Evolutionary conservation across 192 early-diverging fungal genomes (phyloP).

Genomic region (Spinellus fusiger): DNA sequence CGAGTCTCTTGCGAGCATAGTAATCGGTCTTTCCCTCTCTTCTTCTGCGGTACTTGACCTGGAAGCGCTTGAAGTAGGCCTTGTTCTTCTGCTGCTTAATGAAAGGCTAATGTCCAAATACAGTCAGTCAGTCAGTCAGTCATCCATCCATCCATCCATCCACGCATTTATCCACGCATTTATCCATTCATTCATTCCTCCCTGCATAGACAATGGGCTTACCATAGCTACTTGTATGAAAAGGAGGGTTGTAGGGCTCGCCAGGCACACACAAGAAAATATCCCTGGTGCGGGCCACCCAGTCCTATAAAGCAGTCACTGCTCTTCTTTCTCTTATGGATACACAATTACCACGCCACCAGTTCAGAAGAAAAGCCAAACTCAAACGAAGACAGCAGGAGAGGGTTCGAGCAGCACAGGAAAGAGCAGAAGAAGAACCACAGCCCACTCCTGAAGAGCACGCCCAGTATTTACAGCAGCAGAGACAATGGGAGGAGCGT

Average conservation of each 20-base stretch:
- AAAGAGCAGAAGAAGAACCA: neutral
- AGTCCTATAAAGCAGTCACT: neutral
- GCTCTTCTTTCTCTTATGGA: neutral
- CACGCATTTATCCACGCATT: neutral
- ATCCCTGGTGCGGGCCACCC: neutral
- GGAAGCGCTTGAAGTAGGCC: constrained; percentile 99
- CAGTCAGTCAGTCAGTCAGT: too few species aligned
- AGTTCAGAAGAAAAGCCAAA: neutral
- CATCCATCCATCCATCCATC: too few species aligned
- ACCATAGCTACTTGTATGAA: neutral
- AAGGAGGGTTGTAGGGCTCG: neutral
- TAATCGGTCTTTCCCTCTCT: constrained; percentile 99
- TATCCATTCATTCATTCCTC: neutral
- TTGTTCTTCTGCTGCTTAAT: constrained; percentile 37
- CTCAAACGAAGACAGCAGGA: neutral
- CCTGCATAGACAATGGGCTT: neutral
- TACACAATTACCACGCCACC: neutral
- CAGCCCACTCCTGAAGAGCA: neutral
- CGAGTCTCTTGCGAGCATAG: constrained; percentile 97
- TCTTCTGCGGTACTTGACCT: constrained; percentile 99
- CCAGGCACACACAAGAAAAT: neutral
- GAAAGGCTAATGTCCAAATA: constrained; percentile 30
- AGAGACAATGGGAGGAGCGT: neutral
- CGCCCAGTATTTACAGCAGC: neutral
- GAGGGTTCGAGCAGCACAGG: neutral